Conservation (phyloP, 192 early-diverging fungal genomes). For the Backusella australiensis region DNA sequence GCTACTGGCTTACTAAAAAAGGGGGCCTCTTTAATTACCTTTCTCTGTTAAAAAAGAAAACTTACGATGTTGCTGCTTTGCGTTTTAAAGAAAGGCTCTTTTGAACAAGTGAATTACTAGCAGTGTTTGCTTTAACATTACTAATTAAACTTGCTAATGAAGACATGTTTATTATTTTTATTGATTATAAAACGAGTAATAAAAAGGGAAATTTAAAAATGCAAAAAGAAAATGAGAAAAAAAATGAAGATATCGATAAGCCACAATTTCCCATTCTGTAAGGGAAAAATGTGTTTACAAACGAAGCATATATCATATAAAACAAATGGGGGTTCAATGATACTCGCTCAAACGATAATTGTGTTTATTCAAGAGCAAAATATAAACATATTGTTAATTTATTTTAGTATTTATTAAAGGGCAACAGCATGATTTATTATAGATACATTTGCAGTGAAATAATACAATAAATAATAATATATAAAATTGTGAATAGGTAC, state of each 20-base stretch:
- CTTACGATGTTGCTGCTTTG: not conserved
- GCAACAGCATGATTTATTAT: too few species aligned
- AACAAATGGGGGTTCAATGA: too few species aligned
- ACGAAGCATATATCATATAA: too few species aligned
- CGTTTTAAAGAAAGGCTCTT: constrained; percentile 17
- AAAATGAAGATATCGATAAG: not conserved
- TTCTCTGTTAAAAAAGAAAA: not conserved
- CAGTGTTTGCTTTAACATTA: constrained; percentile 26
- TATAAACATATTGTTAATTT: too few species aligned
- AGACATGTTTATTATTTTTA: not conserved
- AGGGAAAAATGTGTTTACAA: too few species aligned
- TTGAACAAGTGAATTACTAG: constrained; percentile 11
- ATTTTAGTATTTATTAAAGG: too few species aligned
- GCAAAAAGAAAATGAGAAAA: not conserved
- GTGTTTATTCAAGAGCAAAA: too few species aligned
- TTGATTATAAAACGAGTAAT: not conserved
- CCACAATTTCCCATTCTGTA: not conserved
- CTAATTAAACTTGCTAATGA: constrained; percentile 30
- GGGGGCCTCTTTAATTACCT: not conserved
- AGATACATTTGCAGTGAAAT: too few species aligned
- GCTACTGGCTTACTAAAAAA: not conserved
- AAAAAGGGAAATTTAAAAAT: not conserved
- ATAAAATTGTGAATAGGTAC: too few species aligned
- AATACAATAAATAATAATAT: too few species aligned
- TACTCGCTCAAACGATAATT: too few species aligned